Conservation (phyloP, 192 early-diverging fungal species). For the Coemansia sp. region DNA sequence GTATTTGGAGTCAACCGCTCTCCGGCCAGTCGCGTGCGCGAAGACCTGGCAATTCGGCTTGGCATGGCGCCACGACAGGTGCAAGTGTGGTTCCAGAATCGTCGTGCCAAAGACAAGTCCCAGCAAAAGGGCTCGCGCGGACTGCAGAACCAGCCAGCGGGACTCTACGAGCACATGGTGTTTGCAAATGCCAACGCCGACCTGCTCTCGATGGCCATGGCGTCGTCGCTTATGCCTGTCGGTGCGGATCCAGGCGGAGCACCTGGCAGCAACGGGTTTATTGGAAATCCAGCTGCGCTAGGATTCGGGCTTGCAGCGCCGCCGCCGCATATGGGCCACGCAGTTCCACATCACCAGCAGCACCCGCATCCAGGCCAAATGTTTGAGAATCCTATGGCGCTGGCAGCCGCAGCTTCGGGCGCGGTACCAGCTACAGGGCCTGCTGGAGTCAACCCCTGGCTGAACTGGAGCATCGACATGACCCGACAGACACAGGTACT, state of each 20-base stretch:
- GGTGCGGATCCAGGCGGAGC: constrained; percentile 6
- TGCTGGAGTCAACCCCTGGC: constrained; percentile 23
- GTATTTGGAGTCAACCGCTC: constrained; percentile 70
- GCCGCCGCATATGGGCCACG: neutral
- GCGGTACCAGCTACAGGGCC: neutral
- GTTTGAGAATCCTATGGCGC: constrained; percentile 24
- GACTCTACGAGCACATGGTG: constrained; percentile 31
- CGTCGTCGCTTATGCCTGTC: constrained; percentile 27
- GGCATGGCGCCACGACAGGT: constrained; percentile 74
- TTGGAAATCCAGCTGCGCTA: constrained; percentile 9
- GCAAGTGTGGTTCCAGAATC: constrained; percentile 87
- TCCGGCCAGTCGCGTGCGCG: constrained; percentile 65
- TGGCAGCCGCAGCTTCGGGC: constrained; percentile 18
- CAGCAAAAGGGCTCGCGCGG: constrained; percentile 46
- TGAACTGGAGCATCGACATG: constrained; percentile 30
- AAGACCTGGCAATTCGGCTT: constrained; percentile 62
- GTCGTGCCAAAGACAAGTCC: constrained; percentile 77
- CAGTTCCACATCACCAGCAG: constrained; percentile 9
- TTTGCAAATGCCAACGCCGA: constrained; percentile 29
- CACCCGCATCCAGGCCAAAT: constrained; percentile 8
- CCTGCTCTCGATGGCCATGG: constrained; percentile 38
- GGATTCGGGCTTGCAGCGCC: constrained; percentile 10
- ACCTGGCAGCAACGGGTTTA: constrained; percentile 9
- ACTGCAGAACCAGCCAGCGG: constrained; percentile 27
- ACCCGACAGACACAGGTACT: constrained; percentile 8